Conservation (phyloP, 805 yeast genomes). For the Myxozyma vanderwaltii region DNA sequence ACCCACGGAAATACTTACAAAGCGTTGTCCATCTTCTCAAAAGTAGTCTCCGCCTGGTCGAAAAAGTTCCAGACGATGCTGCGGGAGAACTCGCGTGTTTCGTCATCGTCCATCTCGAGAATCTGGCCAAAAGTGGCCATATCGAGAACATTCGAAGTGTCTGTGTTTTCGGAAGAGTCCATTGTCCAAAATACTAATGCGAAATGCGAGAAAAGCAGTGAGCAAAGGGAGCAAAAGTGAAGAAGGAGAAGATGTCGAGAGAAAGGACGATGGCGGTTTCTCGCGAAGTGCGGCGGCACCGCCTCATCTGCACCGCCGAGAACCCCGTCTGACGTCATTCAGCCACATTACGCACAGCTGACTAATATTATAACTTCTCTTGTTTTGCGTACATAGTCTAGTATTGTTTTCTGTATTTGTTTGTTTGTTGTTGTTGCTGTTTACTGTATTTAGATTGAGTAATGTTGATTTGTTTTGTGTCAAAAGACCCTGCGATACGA, state of each 20-base stretch:
- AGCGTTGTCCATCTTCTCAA: slow-evolving; percentile 66
- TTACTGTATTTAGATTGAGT: too few relatives aligned
- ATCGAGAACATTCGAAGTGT: slow-evolving; percentile 62
- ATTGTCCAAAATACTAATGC: background rate
- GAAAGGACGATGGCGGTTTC: background rate
- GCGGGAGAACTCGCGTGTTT: slow-evolving; percentile 74
- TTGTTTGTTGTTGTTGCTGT: too few relatives aligned
- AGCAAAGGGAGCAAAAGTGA: slow-evolving; percentile 1
- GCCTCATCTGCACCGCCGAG: background rate
- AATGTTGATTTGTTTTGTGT: too few relatives aligned
- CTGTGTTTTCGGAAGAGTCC: slow-evolving; percentile 5
- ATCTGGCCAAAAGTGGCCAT: slow-evolving; percentile 88
- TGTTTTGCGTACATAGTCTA: too few relatives aligned
- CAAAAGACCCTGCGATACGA: too few relatives aligned
- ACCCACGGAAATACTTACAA: slow-evolving; percentile 38
- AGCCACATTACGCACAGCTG: background rate
- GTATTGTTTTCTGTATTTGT: too few relatives aligned
- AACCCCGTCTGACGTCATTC: slow-evolving; percentile 6
- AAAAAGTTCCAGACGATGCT: slow-evolving; percentile 79
- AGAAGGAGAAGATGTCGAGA: background rate
- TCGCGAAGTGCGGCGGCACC: background rate
- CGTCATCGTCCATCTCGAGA: slow-evolving; percentile 90
- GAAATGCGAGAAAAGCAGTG: background rate
- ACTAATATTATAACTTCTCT: too few relatives aligned
- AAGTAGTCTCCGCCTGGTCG: slow-evolving; percentile 84